phyloP scores from a whole-genome alignment of 139 green algal species.

The Tetradesmus lagerheimii region DNA sequence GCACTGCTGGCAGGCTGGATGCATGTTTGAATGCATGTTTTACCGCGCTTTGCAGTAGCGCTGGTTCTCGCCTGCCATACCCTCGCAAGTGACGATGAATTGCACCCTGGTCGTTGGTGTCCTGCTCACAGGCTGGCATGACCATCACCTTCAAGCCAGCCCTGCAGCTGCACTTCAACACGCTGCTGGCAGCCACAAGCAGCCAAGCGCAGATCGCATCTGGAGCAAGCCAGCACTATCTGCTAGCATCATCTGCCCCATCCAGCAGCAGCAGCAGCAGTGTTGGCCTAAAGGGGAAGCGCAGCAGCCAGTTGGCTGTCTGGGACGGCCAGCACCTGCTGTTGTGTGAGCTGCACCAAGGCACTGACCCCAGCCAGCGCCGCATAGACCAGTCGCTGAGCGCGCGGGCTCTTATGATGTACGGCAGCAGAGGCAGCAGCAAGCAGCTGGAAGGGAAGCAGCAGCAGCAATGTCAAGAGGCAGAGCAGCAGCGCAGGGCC shows the following conservation, averaged over 20 bases:
- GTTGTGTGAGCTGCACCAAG: background rate
- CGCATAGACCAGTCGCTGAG: background rate
- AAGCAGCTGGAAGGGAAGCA: background rate
- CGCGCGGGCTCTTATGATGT: background rate
- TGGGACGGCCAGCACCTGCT: background rate
- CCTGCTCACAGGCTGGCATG: background rate
- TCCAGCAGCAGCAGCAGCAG: background rate
- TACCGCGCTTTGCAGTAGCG: background rate
- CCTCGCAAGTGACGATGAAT: too few species aligned
- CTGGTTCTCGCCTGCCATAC: background rate
- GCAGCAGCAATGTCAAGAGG: background rate
- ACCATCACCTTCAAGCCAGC: slow-evolving; percentile 25
- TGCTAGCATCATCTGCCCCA: background rate
- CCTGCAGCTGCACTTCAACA: slow-evolving; percentile 27
- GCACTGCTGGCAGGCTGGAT: background rate
- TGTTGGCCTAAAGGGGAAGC: background rate
- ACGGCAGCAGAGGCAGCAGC: slow-evolving; percentile 5
- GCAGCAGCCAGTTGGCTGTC: background rate
- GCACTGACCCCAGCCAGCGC: slow-evolving; percentile 8
- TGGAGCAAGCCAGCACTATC: background rate
- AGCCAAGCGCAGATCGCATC: background rate
- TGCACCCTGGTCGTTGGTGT: too few species aligned
- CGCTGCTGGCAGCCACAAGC: slow-evolving; percentile 15
- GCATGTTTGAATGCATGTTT: background rate
- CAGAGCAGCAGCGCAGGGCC: background rate